These are phyloP conservation scores for Roridomyces roridus DNA, from an alignment of 768 basidiomycete genomes.

Conservation along the genomic window DNA sequence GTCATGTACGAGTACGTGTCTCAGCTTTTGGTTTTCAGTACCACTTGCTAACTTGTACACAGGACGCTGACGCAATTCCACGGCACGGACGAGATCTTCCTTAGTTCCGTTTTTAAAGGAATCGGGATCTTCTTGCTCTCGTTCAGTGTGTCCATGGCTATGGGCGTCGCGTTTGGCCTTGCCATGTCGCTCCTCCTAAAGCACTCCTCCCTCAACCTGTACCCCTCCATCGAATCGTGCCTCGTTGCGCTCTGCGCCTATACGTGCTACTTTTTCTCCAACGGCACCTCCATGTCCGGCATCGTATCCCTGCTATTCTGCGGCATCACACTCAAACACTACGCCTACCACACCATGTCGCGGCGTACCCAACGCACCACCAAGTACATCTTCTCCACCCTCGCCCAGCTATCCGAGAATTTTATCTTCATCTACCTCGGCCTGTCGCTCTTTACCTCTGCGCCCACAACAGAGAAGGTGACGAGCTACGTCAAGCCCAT, in stretches of 20 bases:
- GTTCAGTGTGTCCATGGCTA: constrained; percentile 92
- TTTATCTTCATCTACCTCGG: constrained; percentile 99
- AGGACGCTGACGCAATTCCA: constrained; percentile 95
- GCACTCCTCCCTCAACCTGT: constrained; percentile 85
- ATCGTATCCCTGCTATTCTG: constrained; percentile 98
- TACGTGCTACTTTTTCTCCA: constrained; percentile 99
- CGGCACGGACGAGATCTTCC: constrained; percentile 77
- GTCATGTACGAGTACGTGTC: constrained; percentile 98
- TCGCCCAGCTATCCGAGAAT: constrained; percentile 95
- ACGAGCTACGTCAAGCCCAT: constrained; percentile 92
- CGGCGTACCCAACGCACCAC: constrained; percentile 90
- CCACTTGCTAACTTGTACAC: background rate
- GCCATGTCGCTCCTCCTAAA: constrained; percentile 92
- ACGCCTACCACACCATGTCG: constrained; percentile 99
- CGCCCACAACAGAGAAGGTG: constrained; percentile 78
- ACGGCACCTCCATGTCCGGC: constrained; percentile 91
- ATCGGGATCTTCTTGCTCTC: constrained; percentile 97
- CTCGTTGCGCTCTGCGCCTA: constrained; percentile 94
- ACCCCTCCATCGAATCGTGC: constrained; percentile 97
- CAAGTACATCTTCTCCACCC: constrained; percentile 94
- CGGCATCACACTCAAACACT: constrained; percentile 98
- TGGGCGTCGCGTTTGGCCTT: constrained; percentile 92
- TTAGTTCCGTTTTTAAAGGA: constrained; percentile 92
- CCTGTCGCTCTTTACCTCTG: constrained; percentile 91
- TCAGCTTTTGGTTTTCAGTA: background rate